Evolutionary conservation across 2,329 filamentous ascomycete species (phyloP).

Genomic region (Cladosporium sp.): DNA sequence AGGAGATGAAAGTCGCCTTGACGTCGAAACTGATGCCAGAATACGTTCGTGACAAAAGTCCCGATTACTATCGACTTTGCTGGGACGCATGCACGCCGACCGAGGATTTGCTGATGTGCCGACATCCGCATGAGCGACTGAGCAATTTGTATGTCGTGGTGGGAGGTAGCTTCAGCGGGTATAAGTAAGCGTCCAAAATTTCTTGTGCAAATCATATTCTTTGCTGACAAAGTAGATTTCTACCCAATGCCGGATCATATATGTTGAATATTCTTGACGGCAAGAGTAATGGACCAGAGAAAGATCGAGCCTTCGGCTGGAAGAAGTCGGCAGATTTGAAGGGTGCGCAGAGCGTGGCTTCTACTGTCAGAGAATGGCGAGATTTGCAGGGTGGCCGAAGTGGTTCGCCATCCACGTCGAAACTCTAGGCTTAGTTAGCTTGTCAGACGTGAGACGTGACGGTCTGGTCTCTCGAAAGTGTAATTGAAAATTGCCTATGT

Average conservation of each 20-base stretch:
- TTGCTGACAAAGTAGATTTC: constrained; percentile 31
- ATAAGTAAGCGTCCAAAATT: constrained; percentile 40
- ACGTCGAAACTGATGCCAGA: constrained; percentile 27
- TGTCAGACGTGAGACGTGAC: neutral
- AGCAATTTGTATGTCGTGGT: constrained; percentile 56
- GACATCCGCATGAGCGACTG: constrained; percentile 46
- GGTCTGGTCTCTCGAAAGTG: too few species aligned
- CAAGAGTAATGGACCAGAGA: constrained; percentile 34
- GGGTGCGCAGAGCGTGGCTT: neutral
- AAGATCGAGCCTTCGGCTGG: constrained; percentile 22
- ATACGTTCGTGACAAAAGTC: constrained; percentile 30
- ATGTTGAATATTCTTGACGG: constrained; percentile 42
- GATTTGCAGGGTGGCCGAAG: neutral
- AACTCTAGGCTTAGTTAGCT: neutral
- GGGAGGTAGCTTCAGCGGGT: constrained; percentile 61
- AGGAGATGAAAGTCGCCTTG: constrained; percentile 35
- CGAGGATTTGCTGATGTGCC: constrained; percentile 58
- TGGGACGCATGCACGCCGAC: constrained; percentile 61
- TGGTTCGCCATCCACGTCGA: neutral
- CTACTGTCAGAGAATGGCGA: neutral
- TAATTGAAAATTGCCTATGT: too few species aligned
- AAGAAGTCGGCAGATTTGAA: neutral
- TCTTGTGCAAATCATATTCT: neutral
- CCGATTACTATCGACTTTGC: constrained; percentile 44
- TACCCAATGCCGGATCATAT: constrained; percentile 60